Evolutionary conservation across 306 rosid genomes (phyloP), one percentile per base, ranked within the genome.

Genomic region (Vicia sativa): DNA sequence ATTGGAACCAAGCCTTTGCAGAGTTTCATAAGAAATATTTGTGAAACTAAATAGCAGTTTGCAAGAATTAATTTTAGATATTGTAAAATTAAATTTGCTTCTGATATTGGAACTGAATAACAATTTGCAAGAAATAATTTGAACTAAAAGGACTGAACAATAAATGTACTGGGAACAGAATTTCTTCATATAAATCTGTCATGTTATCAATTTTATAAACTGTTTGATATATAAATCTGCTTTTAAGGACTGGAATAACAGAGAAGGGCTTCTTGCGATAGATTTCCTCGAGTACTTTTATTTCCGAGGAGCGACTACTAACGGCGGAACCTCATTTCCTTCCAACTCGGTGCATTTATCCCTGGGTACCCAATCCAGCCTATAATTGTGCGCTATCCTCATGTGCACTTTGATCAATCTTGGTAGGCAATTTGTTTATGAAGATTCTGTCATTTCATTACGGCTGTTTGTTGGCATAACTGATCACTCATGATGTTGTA

Each of bases 291-390:
- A 81, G 83, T 95, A 28, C 87, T 95, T 60, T 68, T 95, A 86
- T 95, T 95, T 88, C 99, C 0, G 99, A 95, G 86, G 97, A 80
- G 90, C 99, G 58, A 95, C 99, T 6, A 95, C 97, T 45, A 95
- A 95, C 35, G 99, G 99, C 84, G 86, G 79, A 79, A 53, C 62
- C 89, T 95, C 16, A 95, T 95, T 62, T 90, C 99, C 56, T 95
- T 95, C 78, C 97, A 90, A 84, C 96, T 88, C 21, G 97, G 99
- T 68, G 99, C 99, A 67, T 95, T 95, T 75, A 84, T 90, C 68
- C 91, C 95, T 29, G 92, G 92, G 53, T 82, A 74, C 70, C 79
- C 99, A 44, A 85, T 95, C 77, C 99, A 95, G 77, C 96, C 99
- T 52, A 86, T 88, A 49, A 25, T 84, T 74, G 96, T 88, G 65